Evolutionary conservation across 2,329 filamentous ascomycete species (phyloP), one percentile per base, ranked within the genome.

Genomic region (Aspergillus aculeatinus): DNA sequence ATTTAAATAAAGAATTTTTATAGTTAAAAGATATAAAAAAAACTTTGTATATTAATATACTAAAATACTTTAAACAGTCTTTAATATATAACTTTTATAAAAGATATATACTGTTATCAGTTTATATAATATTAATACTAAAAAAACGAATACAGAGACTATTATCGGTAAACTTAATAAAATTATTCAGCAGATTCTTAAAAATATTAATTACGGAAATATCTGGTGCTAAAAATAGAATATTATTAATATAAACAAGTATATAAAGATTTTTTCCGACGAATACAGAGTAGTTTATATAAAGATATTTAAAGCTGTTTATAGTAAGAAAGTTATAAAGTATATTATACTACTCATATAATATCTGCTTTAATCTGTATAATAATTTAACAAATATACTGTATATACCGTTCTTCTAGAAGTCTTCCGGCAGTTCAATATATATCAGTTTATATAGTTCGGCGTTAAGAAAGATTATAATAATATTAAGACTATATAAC

Each of bases 401-500:
- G 9, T 31, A 31, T 48, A 33, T 55, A 48, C 23, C 35, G 49
- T 29, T 55, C 27, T 48, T 48, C n/a, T 48, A 48, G 19, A 35
- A 48, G 14, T 31, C 10, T 14, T 48, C 25, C 1, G 6, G 16
- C 23, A 55, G n/a, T n/a, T 47, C 21, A 25, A 48, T 55, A 55
- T 31, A 31, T 55, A 55, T 48, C 35, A 55, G 23, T 55, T n/a
- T 48, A 21, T 48, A 48, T 55, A 47, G n/a, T 47, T 33, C 33
- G 35, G 3, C 49, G 33, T 21, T 35, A 23, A 21, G n/a, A 21
- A 48, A 31, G 1, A 39, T 14, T 19, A 10, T 29, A 48, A 48
- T 29, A 29, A 31, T 55, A 48, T 48, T 48, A 55, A 35, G 11
- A 48, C 21, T n/a, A n/a, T 47, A 47, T 50, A 50, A n/a, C 1